Evolutionary conservation across 768 basidiomycete genomes (phyloP), one percentile per base, ranked within the genome.

Genomic region (Thelephora ganbajun): DNA sequence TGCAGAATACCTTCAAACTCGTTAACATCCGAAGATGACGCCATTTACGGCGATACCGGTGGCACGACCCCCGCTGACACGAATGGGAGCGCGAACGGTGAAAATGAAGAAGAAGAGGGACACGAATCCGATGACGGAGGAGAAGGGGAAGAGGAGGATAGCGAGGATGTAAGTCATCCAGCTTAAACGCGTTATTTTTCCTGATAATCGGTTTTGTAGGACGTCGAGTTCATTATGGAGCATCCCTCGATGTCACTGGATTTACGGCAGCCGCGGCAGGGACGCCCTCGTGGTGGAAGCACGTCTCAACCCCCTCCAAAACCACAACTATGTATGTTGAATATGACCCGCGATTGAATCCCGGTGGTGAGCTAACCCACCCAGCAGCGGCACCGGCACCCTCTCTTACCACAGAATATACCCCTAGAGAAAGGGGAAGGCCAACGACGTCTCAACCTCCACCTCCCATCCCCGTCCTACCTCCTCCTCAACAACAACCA

Each of bases 171-270:
- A 66, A 66, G 14, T 47, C 16, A 33, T 33, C 14, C n/a, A 6
- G 19, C 34, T 7, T 5, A 46, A n/a, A 12, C 34, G 2, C 13
- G 33, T n/a, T 1, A 7, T 41, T 23, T 11, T 30, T 44, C 35
- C 30, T n/a, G 13, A 20, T 30, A 34, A 19, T 47, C 33, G 34
- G 19, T 22, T 11, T 33, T 41, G 11, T 54, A 89, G 83, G 81
- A 94, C 60, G 72, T 94, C 52, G 91, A 94, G 68, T 85, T 94
- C 54, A 90, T 94, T 47, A 82, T 89, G 77, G 88, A 94, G 56
- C 79, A 79, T 2, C 68, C 79, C 7, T 63, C 77, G 14, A 80
- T 79, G 48, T 83, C 80, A 4, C 64, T 85, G 16, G 86, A 90
- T 65, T 77, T 89, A 57, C 73, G 86, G 48, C 68, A 69, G 54